Base-by-base conservation (phyloP, 2,329 filamentous ascomycete genomes). In the Colletotrichum kahawae region DNA sequence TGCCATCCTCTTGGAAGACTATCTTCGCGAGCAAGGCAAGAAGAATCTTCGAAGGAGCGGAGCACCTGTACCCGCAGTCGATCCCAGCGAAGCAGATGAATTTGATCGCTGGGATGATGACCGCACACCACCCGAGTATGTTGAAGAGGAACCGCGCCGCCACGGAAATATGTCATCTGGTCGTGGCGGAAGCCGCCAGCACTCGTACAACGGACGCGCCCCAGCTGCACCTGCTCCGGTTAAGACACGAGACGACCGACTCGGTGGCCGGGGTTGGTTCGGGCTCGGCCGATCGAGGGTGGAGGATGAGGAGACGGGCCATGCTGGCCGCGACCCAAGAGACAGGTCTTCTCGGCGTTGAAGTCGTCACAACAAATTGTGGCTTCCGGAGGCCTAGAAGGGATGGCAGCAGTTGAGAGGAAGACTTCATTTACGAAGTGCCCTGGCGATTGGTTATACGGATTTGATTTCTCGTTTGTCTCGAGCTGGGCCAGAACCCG, bases 11-110 rank as follows among this genome's bases (percentile, higher is more conserved):
- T 86, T 95, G 18, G 93, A 95, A 81, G 85, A 91, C 62, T 88
- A 93, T 78, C 88, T 97, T 69, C 90, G 94, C 59, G 87, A 92
- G 77, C 92, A 93, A 81, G 94, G 94, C 74, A 90, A 90, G 79
- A 89, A 89, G 77, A 88, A 88, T 62, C 81, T 92, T 13, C 85
- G 85, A 54, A 81, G 84, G 63, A 87, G 84, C 65, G 89, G 89
- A 24, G 81, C 85, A 33, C 85, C 88, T 13, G 69, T 89, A 36
- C 88, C 88, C 7, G 82, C 84, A 4, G 76, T 87, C 68, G 89
- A 91, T 77, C 89, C 89, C 16, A 90, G 88, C 78, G 87, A 90
- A 71, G 86, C 89, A 10, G 84, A 87, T 69, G 86, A 89, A 68
- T 91, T 86, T 77, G 89, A 91, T 79, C 84, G 86, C 24, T 24